Conservation (phyloP, 2,329 filamentous ascomycete genomes). For the Verticillium isaacii region DNA sequence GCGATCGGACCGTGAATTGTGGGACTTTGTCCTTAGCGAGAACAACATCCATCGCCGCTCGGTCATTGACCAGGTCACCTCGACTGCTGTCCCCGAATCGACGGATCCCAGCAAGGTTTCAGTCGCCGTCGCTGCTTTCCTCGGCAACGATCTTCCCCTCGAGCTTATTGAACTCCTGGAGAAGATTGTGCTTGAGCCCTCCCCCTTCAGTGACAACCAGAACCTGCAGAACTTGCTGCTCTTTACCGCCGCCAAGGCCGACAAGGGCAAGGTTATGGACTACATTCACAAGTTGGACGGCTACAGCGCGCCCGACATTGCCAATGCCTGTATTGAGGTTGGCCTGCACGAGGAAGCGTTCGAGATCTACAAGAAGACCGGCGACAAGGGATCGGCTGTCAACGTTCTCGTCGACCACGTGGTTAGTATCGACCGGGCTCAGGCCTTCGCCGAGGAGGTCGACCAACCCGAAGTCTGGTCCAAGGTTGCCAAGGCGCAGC, state of each 20-base stretch:
- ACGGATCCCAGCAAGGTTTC: slow-evolving; percentile 93
- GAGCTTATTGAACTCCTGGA: slow-evolving; percentile 97
- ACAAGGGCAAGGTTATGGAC: slow-evolving; percentile 90
- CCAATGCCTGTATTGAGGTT: slow-evolving; percentile 87
- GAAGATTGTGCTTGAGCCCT: slow-evolving; percentile 99
- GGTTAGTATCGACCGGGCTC: slow-evolving; percentile 95
- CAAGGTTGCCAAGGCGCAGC: slow-evolving; percentile 94
- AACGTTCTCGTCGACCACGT: slow-evolving; percentile 94
- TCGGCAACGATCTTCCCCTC: slow-evolving; percentile 82
- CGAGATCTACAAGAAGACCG: slow-evolving; percentile 97
- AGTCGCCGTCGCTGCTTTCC: slow-evolving; percentile 87
- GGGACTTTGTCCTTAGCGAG: slow-evolving; percentile 88
- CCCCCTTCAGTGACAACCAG: slow-evolving; percentile 94
- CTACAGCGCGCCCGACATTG: slow-evolving; percentile 90
- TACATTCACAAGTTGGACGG: slow-evolving; percentile 90
- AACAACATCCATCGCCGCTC: slow-evolving; percentile 96
- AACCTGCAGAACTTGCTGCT: slow-evolving; percentile 95
- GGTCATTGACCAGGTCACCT: slow-evolving; percentile 92
- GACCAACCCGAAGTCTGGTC: slow-evolving; percentile 96
- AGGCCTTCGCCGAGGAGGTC: slow-evolving; percentile 91
- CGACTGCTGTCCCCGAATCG: slow-evolving; percentile 89
- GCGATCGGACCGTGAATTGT: slow-evolving; percentile 83
- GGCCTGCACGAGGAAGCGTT: slow-evolving; percentile 96
- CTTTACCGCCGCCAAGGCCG: slow-evolving; percentile 93
- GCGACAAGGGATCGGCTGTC: slow-evolving; percentile 79